Percentiles rank a stretch among this genome's conserved stretches.
phyloP scores from a whole-genome alignment of 1,284 basidiomycete genomes.

The Inonotus hispidus region DNA sequence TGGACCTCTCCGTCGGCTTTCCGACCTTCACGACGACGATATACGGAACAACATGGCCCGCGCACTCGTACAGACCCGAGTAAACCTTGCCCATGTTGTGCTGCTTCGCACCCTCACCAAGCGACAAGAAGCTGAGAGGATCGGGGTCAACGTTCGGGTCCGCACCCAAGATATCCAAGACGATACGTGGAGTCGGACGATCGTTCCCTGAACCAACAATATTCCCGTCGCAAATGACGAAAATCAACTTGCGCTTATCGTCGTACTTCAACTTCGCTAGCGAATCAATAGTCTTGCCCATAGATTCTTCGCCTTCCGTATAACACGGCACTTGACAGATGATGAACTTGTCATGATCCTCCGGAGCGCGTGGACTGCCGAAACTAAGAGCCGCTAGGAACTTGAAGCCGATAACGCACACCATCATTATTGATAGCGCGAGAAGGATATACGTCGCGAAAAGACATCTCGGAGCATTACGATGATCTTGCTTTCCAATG shows the following conservation, averaged over 20 bases:
- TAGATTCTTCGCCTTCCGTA: conserved; percentile 88
- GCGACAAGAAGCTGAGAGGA: conserved; percentile 87
- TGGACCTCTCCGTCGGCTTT: conserved; percentile 88
- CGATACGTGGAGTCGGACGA: conserved; percentile 87
- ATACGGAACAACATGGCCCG: conserved; percentile 95
- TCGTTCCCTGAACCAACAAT: conserved; percentile 97
- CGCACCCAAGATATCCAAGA: conserved; percentile 93
- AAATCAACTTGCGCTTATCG: conserved; percentile 93
- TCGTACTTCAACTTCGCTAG: conserved; percentile 94
- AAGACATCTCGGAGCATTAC: conserved; percentile 85
- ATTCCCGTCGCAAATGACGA: conserved; percentile 97
- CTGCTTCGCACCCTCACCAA: conserved; percentile 94
- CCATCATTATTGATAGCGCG: conserved; percentile 88
- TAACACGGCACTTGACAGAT: conserved; percentile 99
- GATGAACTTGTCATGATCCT: conserved; percentile 98
- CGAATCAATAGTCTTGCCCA: conserved; percentile 91
- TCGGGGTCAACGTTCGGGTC: conserved; percentile 93
- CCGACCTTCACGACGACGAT: conserved; percentile 96
- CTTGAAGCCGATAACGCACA: conserved; percentile 96
- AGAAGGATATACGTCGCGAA: conserved; percentile 93
- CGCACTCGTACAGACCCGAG: conserved; percentile 90
- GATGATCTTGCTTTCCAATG: conserved; percentile 88
- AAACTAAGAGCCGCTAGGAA: conserved; percentile 95
- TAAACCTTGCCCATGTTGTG: conserved; percentile 99
- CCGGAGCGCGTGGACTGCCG: conserved; percentile 75